Evolutionary conservation across 768 basidiomycete genomes (phyloP).

Genomic region (Udeniomyces megalosporus): DNA sequence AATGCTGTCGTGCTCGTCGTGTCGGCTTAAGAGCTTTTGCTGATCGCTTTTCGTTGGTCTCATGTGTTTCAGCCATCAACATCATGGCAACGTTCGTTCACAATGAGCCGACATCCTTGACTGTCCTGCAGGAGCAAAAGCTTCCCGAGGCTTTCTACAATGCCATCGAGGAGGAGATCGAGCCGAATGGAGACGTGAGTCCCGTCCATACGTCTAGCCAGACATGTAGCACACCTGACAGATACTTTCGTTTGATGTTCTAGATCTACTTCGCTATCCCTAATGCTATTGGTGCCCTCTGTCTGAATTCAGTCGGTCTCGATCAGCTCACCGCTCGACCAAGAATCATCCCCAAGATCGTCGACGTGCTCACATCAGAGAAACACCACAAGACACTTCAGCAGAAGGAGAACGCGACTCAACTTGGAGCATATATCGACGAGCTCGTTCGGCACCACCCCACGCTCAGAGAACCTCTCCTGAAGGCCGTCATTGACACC

Average conservation of each 20-base stretch:
- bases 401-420: conserved; percentile 81
- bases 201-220: neutral
- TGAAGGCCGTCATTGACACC: conserved; percentile 55
- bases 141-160: conserved; percentile 80
- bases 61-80: conserved; percentile 50
- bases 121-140: conserved; percentile 79
- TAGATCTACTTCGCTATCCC: conserved; percentile 85
- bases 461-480: conserved; percentile 57
- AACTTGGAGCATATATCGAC: conserved; percentile 78
- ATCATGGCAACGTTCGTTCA: conserved; percentile 94
- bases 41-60: neutral
- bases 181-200: conserved; percentile 69
- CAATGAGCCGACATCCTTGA: conserved; percentile 90
- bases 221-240: neutral
- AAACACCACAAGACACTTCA: conserved; percentile 64
- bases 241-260: neutral
- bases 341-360: conserved; percentile 65
- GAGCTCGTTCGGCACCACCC: conserved; percentile 96
- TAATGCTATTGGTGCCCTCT: conserved; percentile 88
- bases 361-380: conserved; percentile 72
- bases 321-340: conserved; percentile 60
- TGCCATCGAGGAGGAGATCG: conserved; percentile 65
- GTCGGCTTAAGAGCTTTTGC: neutral
- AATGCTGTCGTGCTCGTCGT: neutral
- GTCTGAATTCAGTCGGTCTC: conserved; percentile 79